Conservation (phyloP, 257 asterid genomes). For the Nicotiana tabacum region DNA sequence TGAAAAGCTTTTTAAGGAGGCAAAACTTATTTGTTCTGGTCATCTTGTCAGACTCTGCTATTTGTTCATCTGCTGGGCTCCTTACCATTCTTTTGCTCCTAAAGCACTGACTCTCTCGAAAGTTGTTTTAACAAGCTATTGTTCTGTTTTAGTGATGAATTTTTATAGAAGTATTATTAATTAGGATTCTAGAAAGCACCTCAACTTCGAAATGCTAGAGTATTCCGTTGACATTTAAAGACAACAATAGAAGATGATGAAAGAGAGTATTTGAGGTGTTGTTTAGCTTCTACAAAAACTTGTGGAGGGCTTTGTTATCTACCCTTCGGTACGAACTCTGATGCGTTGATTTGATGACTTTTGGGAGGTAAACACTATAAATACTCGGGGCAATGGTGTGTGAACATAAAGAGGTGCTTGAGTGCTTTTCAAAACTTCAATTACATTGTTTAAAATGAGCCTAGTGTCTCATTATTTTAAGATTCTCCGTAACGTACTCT, state of each 20-base stretch:
- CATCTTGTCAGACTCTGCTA: neutral
- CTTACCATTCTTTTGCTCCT: neutral
- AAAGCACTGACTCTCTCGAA: neutral
- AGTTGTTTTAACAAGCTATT: neutral
- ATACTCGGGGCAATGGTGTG: neutral
- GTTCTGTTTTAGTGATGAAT: neutral
- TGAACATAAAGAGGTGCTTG: neutral
- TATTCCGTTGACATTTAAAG: neutral
- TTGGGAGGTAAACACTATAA: neutral
- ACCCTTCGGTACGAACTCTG: neutral
- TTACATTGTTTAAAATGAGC: neutral
- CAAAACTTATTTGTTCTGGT: neutral
- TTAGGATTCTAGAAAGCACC: conserved; percentile 2
- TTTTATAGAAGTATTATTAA: neutral
- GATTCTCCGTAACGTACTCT: neutral
- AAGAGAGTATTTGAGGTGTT: neutral
- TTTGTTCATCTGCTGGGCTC: neutral
- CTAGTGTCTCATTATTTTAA: neutral
- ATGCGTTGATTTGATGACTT: neutral
- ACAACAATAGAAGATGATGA: neutral
- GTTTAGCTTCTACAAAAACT: conserved; percentile 1
- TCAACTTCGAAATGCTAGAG: neutral
- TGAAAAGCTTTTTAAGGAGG: conserved; percentile 4
- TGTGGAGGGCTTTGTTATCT: conserved; percentile 2
- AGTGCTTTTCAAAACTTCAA: neutral